Evolutionary conservation across 345 rosid genomes (phyloP).

Genomic region (Kernera saxatilis): DNA sequence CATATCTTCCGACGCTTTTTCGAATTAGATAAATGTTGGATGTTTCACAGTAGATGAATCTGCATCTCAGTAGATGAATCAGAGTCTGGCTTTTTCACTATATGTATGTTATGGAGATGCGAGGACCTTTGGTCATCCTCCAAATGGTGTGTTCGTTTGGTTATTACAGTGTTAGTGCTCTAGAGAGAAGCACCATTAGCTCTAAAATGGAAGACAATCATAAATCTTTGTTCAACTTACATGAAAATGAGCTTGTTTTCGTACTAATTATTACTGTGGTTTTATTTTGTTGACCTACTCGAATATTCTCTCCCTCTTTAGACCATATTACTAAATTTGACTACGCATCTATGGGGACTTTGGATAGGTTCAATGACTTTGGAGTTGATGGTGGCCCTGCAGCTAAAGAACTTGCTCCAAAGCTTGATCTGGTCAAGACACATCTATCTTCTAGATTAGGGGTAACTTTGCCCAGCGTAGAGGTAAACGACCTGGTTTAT

Average conservation of each 20-base stretch:
- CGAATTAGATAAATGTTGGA: too few relatives aligned
- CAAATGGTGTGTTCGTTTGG: background rate
- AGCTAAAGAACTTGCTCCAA: constrained; percentile 66
- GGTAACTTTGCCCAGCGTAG: constrained; percentile 48
- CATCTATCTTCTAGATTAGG: constrained; percentile 56
- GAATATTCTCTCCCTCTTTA: background rate
- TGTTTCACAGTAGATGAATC: too few relatives aligned
- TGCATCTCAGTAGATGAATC: too few relatives aligned
- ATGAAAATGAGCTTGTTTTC: background rate
- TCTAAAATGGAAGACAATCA: background rate
- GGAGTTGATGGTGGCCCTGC: constrained; percentile 87
- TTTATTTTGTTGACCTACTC: background rate
- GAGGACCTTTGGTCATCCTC: background rate
- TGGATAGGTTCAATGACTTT: constrained; percentile 50
- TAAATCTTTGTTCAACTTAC: too few relatives aligned
- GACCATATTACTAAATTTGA: background rate
- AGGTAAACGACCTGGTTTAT: constrained; percentile 37
- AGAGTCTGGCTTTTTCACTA: too few relatives aligned
- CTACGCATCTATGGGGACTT: background rate
- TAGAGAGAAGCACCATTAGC: background rate
- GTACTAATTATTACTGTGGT: background rate
- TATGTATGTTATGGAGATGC: background rate
- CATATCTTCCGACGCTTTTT: too few relatives aligned
- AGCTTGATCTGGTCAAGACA: constrained; percentile 45
- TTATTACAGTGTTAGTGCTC: background rate